phyloP scores from a whole-genome alignment of 345 rosid genomes.

The Carallia brachiata region DNA sequence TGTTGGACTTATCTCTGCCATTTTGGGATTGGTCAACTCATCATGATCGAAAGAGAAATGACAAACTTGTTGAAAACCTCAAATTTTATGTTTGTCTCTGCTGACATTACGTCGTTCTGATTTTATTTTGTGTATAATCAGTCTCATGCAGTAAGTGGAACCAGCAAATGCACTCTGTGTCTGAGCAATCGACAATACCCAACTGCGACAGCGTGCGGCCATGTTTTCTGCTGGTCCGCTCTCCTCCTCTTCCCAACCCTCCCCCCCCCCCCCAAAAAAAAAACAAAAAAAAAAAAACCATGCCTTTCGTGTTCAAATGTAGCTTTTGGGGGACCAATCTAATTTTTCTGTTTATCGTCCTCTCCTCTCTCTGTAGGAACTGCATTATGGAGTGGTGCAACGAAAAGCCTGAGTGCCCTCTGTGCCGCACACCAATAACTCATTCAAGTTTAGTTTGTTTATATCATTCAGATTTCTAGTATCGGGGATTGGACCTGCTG shows the following conservation, averaged over 20 bases:
- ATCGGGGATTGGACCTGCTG: not conserved
- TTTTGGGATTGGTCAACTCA: not conserved
- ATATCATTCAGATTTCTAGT: conserved; percentile 81
- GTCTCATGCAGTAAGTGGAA: conserved; percentile 35
- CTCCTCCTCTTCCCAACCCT: not conserved
- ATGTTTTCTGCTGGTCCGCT: conserved; percentile 82
- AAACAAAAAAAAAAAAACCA: too few species aligned
- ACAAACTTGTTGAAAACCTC: not conserved
- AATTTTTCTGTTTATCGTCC: too few species aligned
- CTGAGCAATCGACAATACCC: conserved; percentile 78
- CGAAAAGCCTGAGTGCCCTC: conserved; percentile 95
- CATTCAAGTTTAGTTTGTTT: conserved; percentile 85
- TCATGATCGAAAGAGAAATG: too few species aligned
- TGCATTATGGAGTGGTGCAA: conserved; percentile 99
- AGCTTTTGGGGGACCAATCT: too few species aligned
- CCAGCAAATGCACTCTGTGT: conserved; percentile 84
- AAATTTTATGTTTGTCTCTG: not conserved
- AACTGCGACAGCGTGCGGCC: conserved; percentile 91
- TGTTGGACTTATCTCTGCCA: not conserved
- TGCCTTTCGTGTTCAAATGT: not conserved
- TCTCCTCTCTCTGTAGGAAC: conserved; percentile 45
- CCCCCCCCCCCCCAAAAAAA: too few species aligned
- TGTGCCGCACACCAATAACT: conserved; percentile 80
- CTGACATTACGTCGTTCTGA: not conserved
- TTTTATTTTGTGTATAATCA: conserved; percentile 12